These are phyloP conservation scores for Metschnikowia similis DNA, from an alignment of 805 yeast species.

Conservation along the genomic window DNA sequence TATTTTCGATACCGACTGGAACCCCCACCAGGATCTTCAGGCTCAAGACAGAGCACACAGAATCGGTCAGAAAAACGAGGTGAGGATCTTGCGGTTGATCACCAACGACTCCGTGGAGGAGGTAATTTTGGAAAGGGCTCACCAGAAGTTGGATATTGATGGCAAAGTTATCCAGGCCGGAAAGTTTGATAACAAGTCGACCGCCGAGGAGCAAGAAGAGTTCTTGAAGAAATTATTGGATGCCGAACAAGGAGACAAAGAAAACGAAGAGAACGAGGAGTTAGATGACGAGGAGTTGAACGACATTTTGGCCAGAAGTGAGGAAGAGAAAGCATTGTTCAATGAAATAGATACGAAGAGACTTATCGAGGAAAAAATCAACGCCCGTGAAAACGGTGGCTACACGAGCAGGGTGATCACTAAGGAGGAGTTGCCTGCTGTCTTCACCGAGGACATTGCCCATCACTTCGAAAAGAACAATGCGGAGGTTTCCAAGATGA, in stretches of 20 bases:
- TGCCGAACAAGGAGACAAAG: conserved; percentile 56
- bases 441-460: conserved; percentile 25
- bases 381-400: conserved; percentile 21
- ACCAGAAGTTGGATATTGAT: conserved; percentile 78
- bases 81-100: conserved; percentile 72
- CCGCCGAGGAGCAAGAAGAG: conserved; percentile 84
- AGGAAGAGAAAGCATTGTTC: conserved; percentile 54
- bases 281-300: conserved; percentile 70
- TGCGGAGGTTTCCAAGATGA: conserved; percentile 23
- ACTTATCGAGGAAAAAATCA: conserved; percentile 18
- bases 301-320: conserved; percentile 66
- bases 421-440: conserved; percentile 23
- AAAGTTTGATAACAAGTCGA: conserved; percentile 81
- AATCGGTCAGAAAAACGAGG: conserved; percentile 87
- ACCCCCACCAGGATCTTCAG: conserved; percentile 87
- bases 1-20: conserved; percentile 87
- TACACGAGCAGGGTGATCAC: conserved; percentile 20
- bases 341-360: conserved; percentile 59
- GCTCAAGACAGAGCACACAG: conserved; percentile 90
- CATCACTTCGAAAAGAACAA: conserved; percentile 24
- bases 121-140: conserved; percentile 76
- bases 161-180: conserved; percentile 91
- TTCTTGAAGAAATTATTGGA: conserved; percentile 67
- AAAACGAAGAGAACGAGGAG: conserved; percentile 51
- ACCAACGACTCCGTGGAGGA: conserved; percentile 83